These are phyloP conservation scores for Taphrina communis DNA, from an alignment of 1,139 yeast genomes.

Conservation along the genomic window DNA sequence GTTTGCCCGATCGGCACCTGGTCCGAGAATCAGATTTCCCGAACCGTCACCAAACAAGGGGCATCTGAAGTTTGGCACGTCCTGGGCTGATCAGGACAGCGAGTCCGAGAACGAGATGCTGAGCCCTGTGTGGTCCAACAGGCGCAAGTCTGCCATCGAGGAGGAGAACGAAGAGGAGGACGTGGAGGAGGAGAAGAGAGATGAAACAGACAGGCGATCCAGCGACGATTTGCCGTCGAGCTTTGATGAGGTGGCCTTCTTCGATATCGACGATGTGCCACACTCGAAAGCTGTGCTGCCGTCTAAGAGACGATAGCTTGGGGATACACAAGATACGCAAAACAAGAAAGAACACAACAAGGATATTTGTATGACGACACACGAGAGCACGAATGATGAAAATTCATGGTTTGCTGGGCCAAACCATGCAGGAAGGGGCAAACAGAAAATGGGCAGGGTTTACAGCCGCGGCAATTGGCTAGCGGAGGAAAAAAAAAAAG, in stretches of 20 bases:
- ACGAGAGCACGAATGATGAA: not conserved
- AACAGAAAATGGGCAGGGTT: not conserved
- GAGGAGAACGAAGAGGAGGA: constrained; percentile 33
- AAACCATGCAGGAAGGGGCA: no score
- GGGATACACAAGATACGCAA: not conserved
- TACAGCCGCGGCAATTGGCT: not conserved
- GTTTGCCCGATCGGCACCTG: constrained; percentile 43
- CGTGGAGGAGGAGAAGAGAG: constrained; percentile 2
- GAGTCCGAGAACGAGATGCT: constrained; percentile 41
- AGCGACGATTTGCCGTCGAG: constrained; percentile 13
- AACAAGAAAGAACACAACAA: not conserved
- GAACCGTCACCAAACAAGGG: constrained; percentile 42
- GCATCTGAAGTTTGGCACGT: constrained; percentile 50
- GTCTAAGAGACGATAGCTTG: not conserved
- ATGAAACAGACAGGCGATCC: constrained; percentile 1
- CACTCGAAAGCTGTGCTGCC: not conserved
- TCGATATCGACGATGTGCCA: constrained; percentile 21
- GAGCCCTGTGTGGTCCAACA: constrained; percentile 10
- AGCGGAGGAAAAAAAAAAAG: no score
- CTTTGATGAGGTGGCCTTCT: constrained; percentile 24
- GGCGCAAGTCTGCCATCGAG: constrained; percentile 21
- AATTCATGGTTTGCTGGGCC: no score
- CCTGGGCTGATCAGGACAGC: constrained; percentile 51
- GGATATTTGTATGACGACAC: not conserved
- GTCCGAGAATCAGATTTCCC: constrained; percentile 41